phyloP scores from a whole-genome alignment of 495 filamentous ascomycete species.

The Rusavskia elegans region DNA sequence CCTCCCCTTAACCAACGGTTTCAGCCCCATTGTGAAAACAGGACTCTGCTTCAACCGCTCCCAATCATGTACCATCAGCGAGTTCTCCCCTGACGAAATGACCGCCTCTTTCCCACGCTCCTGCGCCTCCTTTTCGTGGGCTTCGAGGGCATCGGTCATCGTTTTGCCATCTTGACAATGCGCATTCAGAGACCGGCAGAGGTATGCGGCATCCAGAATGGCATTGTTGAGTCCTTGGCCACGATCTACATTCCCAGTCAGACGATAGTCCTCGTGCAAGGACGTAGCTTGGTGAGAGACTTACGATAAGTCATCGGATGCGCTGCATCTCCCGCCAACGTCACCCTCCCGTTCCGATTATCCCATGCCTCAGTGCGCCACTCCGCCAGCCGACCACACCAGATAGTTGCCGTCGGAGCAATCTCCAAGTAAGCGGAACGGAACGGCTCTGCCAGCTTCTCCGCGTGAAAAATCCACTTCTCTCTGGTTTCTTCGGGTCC shows the following conservation, averaged over 20 bases:
- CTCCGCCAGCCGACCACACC: conserved; percentile 18
- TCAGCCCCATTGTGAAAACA: conserved; percentile 11
- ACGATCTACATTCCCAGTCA: conserved; percentile 20
- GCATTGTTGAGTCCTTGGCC: conserved; percentile 38
- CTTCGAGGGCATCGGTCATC: conserved; percentile 16
- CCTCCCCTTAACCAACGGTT: not conserved
- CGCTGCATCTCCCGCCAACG: conserved; percentile 34
- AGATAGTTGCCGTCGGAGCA: conserved; percentile 23
- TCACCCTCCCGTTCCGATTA: conserved; percentile 23
- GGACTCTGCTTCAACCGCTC: conserved; percentile 19
- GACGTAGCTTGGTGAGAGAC: not conserved
- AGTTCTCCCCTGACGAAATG: conserved; percentile 21
- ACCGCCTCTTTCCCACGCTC: conserved; percentile 30
- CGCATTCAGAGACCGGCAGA: conserved; percentile 20
- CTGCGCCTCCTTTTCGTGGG: conserved; percentile 34
- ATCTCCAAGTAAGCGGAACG: conserved; percentile 23
- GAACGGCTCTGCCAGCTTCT: conserved; percentile 20
- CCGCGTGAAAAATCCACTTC: not conserved
- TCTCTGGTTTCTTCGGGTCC: not conserved
- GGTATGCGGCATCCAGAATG: conserved; percentile 26
- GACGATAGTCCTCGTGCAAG: not conserved
- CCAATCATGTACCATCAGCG: conserved; percentile 30
- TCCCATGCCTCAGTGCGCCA: conserved; percentile 28
- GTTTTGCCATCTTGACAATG: conserved; percentile 7
- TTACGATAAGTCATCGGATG: conserved; percentile 30